Percentiles rank a stretch among this genome's conserved stretches.
phyloP scores from a whole-genome alignment of 805 yeast species.

The Suhomyces xylopsoci region DNA sequence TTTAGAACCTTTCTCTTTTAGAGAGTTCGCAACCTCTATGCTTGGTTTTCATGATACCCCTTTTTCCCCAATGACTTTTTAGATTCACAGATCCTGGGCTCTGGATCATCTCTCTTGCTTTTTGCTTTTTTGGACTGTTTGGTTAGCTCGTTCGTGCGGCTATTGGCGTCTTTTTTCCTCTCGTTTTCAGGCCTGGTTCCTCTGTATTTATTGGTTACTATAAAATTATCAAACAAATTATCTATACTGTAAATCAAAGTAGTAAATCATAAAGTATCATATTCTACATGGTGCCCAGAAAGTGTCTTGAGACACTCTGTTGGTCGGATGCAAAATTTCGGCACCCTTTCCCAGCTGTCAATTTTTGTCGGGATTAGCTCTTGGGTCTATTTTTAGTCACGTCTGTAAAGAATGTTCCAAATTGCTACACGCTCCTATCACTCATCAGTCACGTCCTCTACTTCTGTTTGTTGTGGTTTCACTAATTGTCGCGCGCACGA shows the following conservation, averaged over 20 bases:
- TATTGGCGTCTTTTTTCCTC: constrained; percentile 1
- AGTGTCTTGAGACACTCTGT: too few relatives aligned
- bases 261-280: too few relatives aligned
- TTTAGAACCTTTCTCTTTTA: background rate
- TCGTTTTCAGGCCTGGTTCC: background rate
- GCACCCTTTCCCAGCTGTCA: background rate
- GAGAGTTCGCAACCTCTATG: background rate
- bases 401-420: background rate
- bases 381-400: background rate
- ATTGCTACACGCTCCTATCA: background rate
- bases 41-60: background rate
- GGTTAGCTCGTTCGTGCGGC: background rate
- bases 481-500: background rate
- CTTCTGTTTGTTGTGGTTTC: background rate
- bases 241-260: too few relatives aligned
- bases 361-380: background rate
- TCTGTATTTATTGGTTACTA: background rate
- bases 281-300: too few relatives aligned
- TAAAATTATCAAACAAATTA: background rate
- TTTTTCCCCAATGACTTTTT: background rate
- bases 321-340: background rate
- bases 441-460: background rate
- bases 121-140: background rate
- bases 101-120: background rate
- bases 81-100: background rate